Percentiles rank a stretch among this genome's conserved stretches.
phyloP scores from a whole-genome alignment of 139 green algal genomes.

The Coccomyxa sp. region DNA sequence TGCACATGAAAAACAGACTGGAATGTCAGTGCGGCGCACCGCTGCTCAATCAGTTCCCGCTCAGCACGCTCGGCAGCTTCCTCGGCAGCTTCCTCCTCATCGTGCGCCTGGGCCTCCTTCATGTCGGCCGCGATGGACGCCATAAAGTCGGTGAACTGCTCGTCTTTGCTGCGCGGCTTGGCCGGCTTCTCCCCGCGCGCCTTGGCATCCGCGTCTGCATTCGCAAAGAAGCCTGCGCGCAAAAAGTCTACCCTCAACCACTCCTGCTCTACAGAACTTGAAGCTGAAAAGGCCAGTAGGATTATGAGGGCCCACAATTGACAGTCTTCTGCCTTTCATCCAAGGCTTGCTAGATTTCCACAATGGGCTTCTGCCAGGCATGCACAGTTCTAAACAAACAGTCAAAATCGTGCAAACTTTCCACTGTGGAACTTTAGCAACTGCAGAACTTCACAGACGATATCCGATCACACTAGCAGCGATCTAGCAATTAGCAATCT shows the following conservation, averaged over 20 bases:
- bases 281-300: neutral
- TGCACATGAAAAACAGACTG: neutral
- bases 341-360: too few species aligned
- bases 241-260: neutral
- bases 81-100: constrained; percentile 41
- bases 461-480: too few species aligned
- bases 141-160: constrained; percentile 40
- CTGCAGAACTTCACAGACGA: too few species aligned
- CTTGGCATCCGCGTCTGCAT: constrained; percentile 50
- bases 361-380: too few species aligned
- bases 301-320: neutral
- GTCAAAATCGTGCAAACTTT: too few species aligned
- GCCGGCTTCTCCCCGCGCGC: constrained; percentile 40
- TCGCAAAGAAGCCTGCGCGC: constrained; percentile 45
- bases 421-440: too few species aligned
- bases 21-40: constrained; percentile 15
- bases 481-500: too few species aligned
- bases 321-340: neutral
- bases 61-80: constrained; percentile 41
- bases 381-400: too few species aligned
- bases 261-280: neutral
- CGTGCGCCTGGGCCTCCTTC: constrained; percentile 31
- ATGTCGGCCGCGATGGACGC: constrained; percentile 41
- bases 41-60: constrained; percentile 42
- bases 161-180: constrained; percentile 30